phyloP scores from a whole-genome alignment of 2,329 filamentous ascomycete genomes.

The Fusarium falciforme region DNA sequence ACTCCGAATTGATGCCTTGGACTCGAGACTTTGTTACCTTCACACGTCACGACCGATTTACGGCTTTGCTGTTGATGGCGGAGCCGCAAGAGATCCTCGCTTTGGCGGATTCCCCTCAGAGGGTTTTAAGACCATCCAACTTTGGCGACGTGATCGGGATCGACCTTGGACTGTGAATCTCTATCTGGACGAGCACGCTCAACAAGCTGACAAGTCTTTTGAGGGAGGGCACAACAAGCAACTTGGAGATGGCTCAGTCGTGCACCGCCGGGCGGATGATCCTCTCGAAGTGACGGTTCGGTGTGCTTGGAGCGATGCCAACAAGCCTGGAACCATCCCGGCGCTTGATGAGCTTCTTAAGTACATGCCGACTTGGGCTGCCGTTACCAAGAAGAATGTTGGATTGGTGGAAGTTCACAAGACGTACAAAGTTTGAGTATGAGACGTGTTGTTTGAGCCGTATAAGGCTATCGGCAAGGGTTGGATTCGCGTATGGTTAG shows the following conservation, averaged over 20 bases:
- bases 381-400: slow-evolving; percentile 78
- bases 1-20: slow-evolving; percentile 75
- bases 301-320: slow-evolving; percentile 91
- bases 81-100: slow-evolving; percentile 68
- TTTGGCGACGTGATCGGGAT: slow-evolving; percentile 87
- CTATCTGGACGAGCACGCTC: slow-evolving; percentile 33
- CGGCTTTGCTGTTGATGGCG: slow-evolving; percentile 72
- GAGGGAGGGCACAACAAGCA: background rate
- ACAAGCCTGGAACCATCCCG: slow-evolving; percentile 77
- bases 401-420: slow-evolving; percentile 86
- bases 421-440: slow-evolving; percentile 53
- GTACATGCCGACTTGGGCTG: slow-evolving; percentile 84
- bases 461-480: background rate
- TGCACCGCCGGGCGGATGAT: slow-evolving; percentile 8
- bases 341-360: slow-evolving; percentile 83
- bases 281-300: slow-evolving; percentile 72
- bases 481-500: slow-evolving; percentile 10
- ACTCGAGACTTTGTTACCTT: slow-evolving; percentile 84
- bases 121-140: slow-evolving; percentile 75
- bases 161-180: slow-evolving; percentile 75
- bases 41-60: slow-evolving; percentile 76
- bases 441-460: background rate
- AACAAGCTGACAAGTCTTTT: background rate
- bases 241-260: background rate
- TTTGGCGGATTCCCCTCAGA: slow-evolving; percentile 72